Conservation (phyloP, 2,329 filamentous ascomycete species). For the Dothistroma pini region DNA sequence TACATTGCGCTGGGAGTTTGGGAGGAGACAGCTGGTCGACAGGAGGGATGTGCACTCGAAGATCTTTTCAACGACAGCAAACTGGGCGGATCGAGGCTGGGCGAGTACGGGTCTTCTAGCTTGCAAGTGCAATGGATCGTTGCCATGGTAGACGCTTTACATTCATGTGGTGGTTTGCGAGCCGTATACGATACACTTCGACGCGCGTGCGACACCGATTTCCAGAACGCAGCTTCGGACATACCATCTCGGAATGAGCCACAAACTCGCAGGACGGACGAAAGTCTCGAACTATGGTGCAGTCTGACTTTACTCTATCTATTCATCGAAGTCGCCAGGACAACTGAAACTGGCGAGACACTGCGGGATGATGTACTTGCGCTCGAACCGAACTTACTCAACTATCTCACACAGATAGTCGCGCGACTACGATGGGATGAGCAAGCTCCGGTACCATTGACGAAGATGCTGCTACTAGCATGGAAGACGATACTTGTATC, state of each 20-base stretch:
- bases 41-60: conserved; percentile 26
- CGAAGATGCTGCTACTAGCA: conserved; percentile 62
- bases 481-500: conserved; percentile 89
- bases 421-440: conserved; percentile 54
- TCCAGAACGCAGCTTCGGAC: conserved; percentile 22
- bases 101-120: conserved; percentile 35
- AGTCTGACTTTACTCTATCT: conserved; percentile 48
- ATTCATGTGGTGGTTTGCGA: conserved; percentile 40
- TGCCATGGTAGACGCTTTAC: conserved; percentile 42
- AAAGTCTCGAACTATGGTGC: conserved; percentile 46
- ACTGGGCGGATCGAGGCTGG: conserved; percentile 30
- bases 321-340: conserved; percentile 46
- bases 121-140: conserved; percentile 46
- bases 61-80: conserved; percentile 26
- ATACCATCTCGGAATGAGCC: conserved; percentile 26
- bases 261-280: conserved; percentile 27
- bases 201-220: conserved; percentile 30
- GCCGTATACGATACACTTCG: conserved; percentile 40
- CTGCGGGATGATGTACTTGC: conserved; percentile 34
- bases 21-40: conserved; percentile 47
- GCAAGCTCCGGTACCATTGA: conserved; percentile 55
- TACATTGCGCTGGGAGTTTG: conserved; percentile 49
- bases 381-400: conserved; percentile 59
- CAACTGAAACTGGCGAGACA: conserved; percentile 25
- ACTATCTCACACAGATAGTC: conserved; percentile 64